Base-by-base conservation (phyloP, 768 basidiomycete genomes). In the Arthromyces matolae region DNA sequence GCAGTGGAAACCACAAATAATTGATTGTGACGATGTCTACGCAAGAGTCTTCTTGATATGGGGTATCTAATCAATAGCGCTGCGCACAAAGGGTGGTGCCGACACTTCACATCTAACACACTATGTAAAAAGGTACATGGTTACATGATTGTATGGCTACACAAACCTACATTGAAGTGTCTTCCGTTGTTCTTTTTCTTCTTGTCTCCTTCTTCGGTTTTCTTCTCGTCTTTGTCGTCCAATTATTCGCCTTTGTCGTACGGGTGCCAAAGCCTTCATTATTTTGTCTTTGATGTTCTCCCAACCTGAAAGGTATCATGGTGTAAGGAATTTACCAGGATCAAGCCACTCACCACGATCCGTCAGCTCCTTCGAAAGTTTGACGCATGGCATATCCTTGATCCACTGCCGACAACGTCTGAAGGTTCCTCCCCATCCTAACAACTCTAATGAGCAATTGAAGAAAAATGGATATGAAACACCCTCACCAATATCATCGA, bases 281-380 rank as follows among this genome's bases (percentile, higher is more conserved):
- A 49, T 14, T 16, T 24, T 27, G 13, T 12, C 33, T 18, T 49
- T 49, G 10, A 42, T 43, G 19, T 49, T 43, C 14, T 25, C 12
- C 48, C 48, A 49, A 9, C 28, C 48, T 44, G n/a, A 19, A 24
- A 12, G 24, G 23, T 13, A 4, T 4, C 1, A 34, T 13, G 23
- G 23, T 3, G 34, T 25, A 13, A 18, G 25, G 10, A 9, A 33
- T 7, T 19, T 4, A 32, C 5, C 7, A 18, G 8, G 10, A 12
- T n/a, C 13, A 12, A 12, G 22, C 1, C 10, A 34, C 46, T 33
- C 41, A 47, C 46, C 27, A 40, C 39, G 46, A 40, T 47, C 46
- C 8, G 46, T 41, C 16, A 47, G 46, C 5, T 33, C 31, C 16
- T 34, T 47, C 8, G 46, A 19, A 10, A 40, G 46, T 2, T 3